Evolutionary conservation across 768 basidiomycete species (phyloP).

Genomic region (Galerina sulciceps): DNA sequence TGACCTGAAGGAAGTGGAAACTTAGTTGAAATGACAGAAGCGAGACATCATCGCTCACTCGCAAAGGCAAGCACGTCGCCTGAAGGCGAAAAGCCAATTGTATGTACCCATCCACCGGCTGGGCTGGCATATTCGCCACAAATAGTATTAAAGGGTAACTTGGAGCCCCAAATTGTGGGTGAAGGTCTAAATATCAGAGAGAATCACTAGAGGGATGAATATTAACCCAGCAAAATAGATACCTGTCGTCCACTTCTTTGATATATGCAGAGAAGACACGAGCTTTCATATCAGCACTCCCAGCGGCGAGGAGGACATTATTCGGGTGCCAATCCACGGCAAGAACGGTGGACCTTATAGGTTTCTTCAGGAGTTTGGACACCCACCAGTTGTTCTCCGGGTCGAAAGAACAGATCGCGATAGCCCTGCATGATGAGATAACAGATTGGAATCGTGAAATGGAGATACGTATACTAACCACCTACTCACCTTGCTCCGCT

Average conservation of each 20-base stretch:
- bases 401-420: constrained; percentile 97
- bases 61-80: constrained; percentile 95
- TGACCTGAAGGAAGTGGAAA: constrained; percentile 64
- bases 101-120: constrained; percentile 96
- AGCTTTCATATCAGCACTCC: constrained; percentile 98
- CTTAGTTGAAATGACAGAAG: background rate
- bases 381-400: constrained; percentile 99
- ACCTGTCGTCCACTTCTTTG: constrained; percentile 97
- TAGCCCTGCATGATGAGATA: constrained; percentile 57
- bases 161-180: constrained; percentile 95
- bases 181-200: constrained; percentile 60
- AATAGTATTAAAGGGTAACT: constrained; percentile 95
- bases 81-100: constrained; percentile 94
- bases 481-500: constrained; percentile 82
- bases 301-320: constrained; percentile 95
- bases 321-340: constrained; percentile 99
- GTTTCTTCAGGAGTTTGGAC: constrained; percentile 95
- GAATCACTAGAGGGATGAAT: constrained; percentile 5
- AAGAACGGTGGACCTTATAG: constrained; percentile 92
- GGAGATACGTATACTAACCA: background rate
- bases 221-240: constrained; percentile 18
- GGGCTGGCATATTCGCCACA: constrained; percentile 93
- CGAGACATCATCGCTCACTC: constrained; percentile 53
- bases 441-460: background rate
- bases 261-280: constrained; percentile 98